Conservation (phyloP, 2,329 filamentous ascomycete species). For the Boeremia lycopersici region DNA sequence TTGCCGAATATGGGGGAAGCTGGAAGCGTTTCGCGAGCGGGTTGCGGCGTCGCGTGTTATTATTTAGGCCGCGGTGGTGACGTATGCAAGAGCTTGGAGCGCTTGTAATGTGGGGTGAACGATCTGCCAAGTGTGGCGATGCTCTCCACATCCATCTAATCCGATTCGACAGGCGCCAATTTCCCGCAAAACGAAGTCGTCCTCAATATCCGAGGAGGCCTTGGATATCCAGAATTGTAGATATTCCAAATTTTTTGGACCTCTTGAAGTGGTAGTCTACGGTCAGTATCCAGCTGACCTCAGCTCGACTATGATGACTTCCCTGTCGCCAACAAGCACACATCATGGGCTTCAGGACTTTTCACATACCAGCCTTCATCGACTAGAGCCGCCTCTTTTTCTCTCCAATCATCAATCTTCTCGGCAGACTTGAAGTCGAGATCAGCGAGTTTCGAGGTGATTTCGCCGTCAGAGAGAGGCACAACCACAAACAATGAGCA, state of each 20-base stretch:
- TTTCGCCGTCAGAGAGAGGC: conserved; percentile 8
- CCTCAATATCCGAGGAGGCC: neutral
- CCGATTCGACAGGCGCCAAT: conserved; percentile 3
- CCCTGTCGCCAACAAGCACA: conserved; percentile 6
- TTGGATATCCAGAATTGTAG: neutral
- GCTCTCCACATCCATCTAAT: conserved; percentile 2
- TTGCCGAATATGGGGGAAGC: neutral
- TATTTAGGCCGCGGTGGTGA: conserved; percentile 5
- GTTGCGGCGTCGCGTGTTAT: neutral
- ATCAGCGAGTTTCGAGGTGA: conserved; percentile 53
- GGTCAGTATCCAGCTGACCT: neutral
- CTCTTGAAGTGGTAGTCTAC: too few relatives aligned
- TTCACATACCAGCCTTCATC: conserved; percentile 49
- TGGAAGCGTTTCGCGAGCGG: neutral
- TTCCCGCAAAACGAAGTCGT: neutral
- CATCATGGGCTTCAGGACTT: conserved; percentile 1
- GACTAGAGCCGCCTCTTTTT: conserved; percentile 48
- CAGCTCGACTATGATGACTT: neutral
- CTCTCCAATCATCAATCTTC: conserved; percentile 50
- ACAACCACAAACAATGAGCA: conserved; percentile 53
- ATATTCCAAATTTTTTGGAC: neutral
- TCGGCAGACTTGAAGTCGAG: conserved; percentile 54
- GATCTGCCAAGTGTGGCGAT: conserved; percentile 11
- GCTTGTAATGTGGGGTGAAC: conserved; percentile 8
- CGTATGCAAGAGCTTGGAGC: conserved; percentile 8